A percentile compares a stretch with the other conserved stretches of the same genome.
phyloP scores from a whole-genome alignment of 176 grass and related monocot species.

The Echinochloa phyllopogon region DNA sequence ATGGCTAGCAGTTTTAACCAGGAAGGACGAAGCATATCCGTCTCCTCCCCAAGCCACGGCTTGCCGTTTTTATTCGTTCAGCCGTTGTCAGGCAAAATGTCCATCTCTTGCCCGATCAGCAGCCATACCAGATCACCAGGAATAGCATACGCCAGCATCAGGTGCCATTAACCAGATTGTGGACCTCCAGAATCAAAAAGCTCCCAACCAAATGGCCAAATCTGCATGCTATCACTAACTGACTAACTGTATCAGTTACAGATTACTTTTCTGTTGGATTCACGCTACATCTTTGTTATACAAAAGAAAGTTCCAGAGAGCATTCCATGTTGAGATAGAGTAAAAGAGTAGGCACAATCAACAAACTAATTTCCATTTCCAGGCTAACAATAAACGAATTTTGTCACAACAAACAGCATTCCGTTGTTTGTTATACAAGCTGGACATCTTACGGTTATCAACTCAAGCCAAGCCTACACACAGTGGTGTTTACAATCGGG shows the following conservation, averaged over 20 bases:
- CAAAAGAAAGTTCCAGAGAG: not conserved
- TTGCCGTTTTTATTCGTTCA: too few relatives aligned
- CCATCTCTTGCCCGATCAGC: too few relatives aligned
- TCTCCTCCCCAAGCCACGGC: too few relatives aligned
- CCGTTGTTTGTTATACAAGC: slow-evolving; percentile 14
- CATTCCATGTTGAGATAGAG: not conserved
- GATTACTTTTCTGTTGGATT: not conserved
- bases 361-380: slow-evolving; percentile 35
- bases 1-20: too few relatives aligned
- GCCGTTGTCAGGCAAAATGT: too few relatives aligned
- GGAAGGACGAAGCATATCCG: too few relatives aligned
- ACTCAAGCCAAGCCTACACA: slow-evolving; percentile 32
- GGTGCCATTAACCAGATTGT: too few relatives aligned
- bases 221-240: not conserved
- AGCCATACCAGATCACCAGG: too few relatives aligned
- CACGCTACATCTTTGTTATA: too few relatives aligned
- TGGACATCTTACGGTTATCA: slow-evolving; percentile 16
- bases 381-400: slow-evolving; percentile 21
- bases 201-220: not conserved
- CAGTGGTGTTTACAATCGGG: slow-evolving; percentile 23
- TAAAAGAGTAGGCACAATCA: not conserved
- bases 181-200: not conserved
- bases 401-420: slow-evolving; percentile 23
- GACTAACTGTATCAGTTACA: not conserved
- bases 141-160: too few relatives aligned